Conservation (phyloP, 192 early-diverging fungal species). For the Coemansia sp. region DNA sequence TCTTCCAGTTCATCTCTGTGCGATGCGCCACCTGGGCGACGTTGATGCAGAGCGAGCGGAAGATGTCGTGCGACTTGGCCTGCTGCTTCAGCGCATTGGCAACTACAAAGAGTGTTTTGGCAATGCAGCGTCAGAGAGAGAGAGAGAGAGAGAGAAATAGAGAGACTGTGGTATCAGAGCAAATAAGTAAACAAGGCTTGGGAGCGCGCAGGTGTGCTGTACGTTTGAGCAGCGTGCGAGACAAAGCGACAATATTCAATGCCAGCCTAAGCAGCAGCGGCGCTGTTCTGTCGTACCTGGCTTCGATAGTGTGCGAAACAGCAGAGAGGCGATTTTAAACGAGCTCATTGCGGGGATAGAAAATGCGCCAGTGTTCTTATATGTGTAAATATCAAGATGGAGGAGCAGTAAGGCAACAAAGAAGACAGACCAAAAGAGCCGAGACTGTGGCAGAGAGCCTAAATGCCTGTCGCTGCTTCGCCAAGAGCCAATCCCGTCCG, state of each 20-base stretch:
- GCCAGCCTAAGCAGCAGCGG: too few species aligned
- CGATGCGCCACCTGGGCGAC: conserved; percentile 73
- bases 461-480: not conserved
- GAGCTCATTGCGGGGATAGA: conserved; percentile 51
- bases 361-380: not conserved
- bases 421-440: not conserved
- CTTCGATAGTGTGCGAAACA: conserved; percentile 63
- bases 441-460: not conserved
- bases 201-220: too few species aligned
- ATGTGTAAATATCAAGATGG: not conserved
- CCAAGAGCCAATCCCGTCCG: not conserved
- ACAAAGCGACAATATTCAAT: too few species aligned
- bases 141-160: not conserved
- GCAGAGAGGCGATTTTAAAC: conserved; percentile 59
- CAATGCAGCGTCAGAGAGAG: not conserved
- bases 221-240: too few species aligned
- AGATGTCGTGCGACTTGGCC: conserved; percentile 56
- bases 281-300: too few species aligned
- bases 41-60: conserved; percentile 68
- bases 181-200: too few species aligned
- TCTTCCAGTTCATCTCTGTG: conserved; percentile 81
- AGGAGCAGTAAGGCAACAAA: not conserved
- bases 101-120: conserved; percentile 17
- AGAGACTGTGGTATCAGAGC: too few species aligned
- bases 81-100: conserved; percentile 53